These are phyloP conservation scores for Penicillium verhagenii DNA, from an alignment of 495 filamentous ascomycete species.

Conservation along the genomic window DNA sequence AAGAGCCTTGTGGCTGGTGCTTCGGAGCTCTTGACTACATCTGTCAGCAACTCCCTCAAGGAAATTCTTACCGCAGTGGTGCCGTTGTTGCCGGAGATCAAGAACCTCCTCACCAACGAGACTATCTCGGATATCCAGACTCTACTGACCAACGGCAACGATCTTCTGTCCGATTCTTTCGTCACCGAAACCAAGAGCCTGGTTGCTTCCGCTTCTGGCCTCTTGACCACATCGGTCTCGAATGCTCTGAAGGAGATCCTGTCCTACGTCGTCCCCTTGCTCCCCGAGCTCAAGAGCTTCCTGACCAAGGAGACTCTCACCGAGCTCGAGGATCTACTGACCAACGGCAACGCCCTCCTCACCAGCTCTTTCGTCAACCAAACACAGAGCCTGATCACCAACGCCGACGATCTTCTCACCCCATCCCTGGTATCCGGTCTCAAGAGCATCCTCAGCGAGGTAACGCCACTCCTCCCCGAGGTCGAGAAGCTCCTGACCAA, in stretches of 20 bases:
- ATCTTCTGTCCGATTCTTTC: slow-evolving; percentile 33
- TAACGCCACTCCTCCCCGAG: slow-evolving; percentile 33
- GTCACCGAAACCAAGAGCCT: slow-evolving; percentile 25
- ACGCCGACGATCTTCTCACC: slow-evolving; percentile 30
- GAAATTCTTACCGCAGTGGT: slow-evolving; percentile 35
- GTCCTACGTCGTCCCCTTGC: slow-evolving; percentile 26
- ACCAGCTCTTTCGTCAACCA: slow-evolving; percentile 32
- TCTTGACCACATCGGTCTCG: slow-evolving; percentile 11
- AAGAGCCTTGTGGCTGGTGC: slow-evolving; percentile 20
- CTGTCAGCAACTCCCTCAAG: slow-evolving; percentile 24
- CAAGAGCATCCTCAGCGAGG: slow-evolving; percentile 34
- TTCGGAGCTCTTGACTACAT: slow-evolving; percentile 14
- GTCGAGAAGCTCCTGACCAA: slow-evolving; percentile 35
- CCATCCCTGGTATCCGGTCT: slow-evolving; percentile 35
- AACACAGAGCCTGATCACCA: slow-evolving; percentile 9
- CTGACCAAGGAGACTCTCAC: slow-evolving; percentile 28
- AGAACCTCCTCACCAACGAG: slow-evolving; percentile 26
- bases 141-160: slow-evolving; percentile 31
- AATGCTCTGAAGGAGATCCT: slow-evolving; percentile 17
- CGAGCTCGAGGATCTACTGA: slow-evolving; percentile 35
- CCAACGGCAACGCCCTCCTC: slow-evolving; percentile 32
- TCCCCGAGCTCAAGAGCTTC: slow-evolving; percentile 26
- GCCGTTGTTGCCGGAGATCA: slow-evolving; percentile 33
- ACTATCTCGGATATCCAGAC: slow-evolving; percentile 33
- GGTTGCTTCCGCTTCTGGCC: slow-evolving; percentile 8